phyloP scores from a whole-genome alignment of 257 asterid species.

The Solanum arcanum region DNA sequence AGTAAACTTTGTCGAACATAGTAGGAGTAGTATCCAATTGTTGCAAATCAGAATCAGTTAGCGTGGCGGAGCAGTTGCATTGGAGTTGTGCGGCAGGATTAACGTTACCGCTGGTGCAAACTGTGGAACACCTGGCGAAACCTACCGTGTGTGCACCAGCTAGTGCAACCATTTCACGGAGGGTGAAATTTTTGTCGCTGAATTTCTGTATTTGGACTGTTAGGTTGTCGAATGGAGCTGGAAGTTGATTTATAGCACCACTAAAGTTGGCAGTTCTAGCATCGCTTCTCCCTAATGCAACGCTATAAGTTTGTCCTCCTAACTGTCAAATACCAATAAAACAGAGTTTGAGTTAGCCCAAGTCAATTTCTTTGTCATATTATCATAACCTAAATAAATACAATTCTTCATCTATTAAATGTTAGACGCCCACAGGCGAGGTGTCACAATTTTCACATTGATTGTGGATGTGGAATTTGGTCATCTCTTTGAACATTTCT shows the following conservation, averaged over 20 bases:
- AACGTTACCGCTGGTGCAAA: not conserved
- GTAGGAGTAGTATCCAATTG: not conserved
- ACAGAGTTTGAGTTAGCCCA: not conserved
- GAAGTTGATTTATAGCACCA: not conserved
- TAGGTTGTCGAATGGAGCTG: not conserved
- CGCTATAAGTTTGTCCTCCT: not conserved
- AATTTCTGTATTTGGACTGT: not conserved
- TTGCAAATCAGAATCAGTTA: not conserved
- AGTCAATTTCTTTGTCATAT: not conserved
- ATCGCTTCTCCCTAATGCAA: not conserved
- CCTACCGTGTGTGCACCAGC: constrained; percentile 1
- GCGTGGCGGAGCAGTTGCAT: not conserved
- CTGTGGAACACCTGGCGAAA: not conserved
- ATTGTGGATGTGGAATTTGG: not conserved
- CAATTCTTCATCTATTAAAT: not conserved
- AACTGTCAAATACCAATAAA: not conserved
- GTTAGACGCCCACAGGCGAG: not conserved
- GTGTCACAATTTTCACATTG: not conserved
- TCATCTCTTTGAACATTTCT: not conserved
- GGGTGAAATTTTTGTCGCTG: not conserved
- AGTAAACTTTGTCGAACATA: not conserved
- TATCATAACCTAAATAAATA: not conserved
- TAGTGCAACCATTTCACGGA: constrained; percentile 1
- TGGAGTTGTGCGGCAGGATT: not conserved
- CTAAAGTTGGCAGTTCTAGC: not conserved